These are phyloP conservation scores for Carpinus viminea DNA, from an alignment of 306 rosid genomes.

Conservation along the genomic window DNA sequence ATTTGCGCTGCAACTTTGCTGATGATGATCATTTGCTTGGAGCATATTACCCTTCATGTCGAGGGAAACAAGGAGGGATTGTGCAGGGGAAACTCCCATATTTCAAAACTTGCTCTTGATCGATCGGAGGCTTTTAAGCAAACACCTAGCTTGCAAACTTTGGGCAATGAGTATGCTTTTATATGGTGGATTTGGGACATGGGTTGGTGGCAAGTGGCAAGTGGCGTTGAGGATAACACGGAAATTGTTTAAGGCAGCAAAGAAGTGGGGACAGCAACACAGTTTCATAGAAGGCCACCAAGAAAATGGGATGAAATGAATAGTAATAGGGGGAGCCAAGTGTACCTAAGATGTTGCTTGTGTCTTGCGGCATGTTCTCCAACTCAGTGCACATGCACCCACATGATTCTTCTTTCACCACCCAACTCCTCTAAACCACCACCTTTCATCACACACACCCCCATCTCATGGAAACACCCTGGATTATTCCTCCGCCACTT, in stretches of 20 bases:
- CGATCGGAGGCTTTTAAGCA: too few relatives aligned
- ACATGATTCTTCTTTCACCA: slow-evolving; percentile 66
- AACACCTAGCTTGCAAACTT: not conserved
- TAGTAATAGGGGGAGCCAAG: slow-evolving; percentile 48
- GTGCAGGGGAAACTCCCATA: slow-evolving; percentile 55
- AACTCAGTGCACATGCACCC: slow-evolving; percentile 81
- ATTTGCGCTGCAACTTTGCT: slow-evolving; percentile 19
- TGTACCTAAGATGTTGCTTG: slow-evolving; percentile 44
- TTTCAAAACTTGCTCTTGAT: not conserved
- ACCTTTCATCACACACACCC: slow-evolving; percentile 57
- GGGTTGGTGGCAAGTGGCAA: slow-evolving; percentile 12
- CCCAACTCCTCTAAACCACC: slow-evolving; percentile 41
- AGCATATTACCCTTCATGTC: slow-evolving; percentile 24
- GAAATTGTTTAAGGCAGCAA: slow-evolving; percentile 17
- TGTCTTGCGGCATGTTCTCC: slow-evolving; percentile 82
- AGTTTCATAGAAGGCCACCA: slow-evolving; percentile 55
- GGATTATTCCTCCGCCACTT: slow-evolving; percentile 84
- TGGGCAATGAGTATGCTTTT: slow-evolving; percentile 27
- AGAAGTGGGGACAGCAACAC: slow-evolving; percentile 46
- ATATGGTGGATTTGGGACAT: slow-evolving; percentile 9
- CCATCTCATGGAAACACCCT: slow-evolving; percentile 75
- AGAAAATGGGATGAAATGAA: slow-evolving; percentile 51
- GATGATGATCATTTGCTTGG: slow-evolving; percentile 9
- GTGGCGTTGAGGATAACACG: slow-evolving; percentile 41
- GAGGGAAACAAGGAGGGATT: slow-evolving; percentile 38